These are phyloP conservation scores for Dissophora ornata DNA, from an alignment of 192 early-diverging fungal genomes.

Conservation along the genomic window DNA sequence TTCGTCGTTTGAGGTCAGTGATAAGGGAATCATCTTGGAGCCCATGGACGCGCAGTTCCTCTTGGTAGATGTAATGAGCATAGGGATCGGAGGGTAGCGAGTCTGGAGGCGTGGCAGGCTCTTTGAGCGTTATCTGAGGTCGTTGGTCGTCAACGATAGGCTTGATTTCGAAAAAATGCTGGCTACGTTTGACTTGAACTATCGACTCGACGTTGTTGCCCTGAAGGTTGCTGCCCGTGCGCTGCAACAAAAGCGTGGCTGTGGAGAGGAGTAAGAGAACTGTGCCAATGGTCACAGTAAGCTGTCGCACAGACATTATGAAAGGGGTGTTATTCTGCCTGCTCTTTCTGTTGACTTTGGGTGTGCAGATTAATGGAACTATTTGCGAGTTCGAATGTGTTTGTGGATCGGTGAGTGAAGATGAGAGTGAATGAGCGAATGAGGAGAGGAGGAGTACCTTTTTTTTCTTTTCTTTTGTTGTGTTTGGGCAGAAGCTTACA, in stretches of 20 bases:
- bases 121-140: slow-evolving; percentile 1
- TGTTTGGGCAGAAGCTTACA: no score
- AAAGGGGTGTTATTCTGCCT: background rate
- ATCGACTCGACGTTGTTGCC: background rate
- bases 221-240: background rate
- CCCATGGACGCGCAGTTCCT: slow-evolving; percentile 18
- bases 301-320: slow-evolving; percentile 8
- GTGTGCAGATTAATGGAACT: background rate
- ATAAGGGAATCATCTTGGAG: background rate
- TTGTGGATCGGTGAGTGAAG: background rate
- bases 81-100: slow-evolving; percentile 34
- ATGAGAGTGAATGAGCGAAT: background rate
- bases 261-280: slow-evolving; percentile 3
- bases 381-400: background rate
- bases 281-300: slow-evolving; percentile 1
- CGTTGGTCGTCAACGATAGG: no score
- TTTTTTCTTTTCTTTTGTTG: background rate
- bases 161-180: background rate
- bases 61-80: slow-evolving; percentile 50
- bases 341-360: background rate
- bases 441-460: background rate
- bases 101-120: slow-evolving; percentile 32
- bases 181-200: background rate
- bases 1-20: background rate
- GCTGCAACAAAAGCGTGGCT: slow-evolving; percentile 1